Percentiles rank a stretch among this genome's conserved stretches.
Conservation (phyloP, 768 basidiomycete genomes). For the Baorangia bicolor region DNA sequence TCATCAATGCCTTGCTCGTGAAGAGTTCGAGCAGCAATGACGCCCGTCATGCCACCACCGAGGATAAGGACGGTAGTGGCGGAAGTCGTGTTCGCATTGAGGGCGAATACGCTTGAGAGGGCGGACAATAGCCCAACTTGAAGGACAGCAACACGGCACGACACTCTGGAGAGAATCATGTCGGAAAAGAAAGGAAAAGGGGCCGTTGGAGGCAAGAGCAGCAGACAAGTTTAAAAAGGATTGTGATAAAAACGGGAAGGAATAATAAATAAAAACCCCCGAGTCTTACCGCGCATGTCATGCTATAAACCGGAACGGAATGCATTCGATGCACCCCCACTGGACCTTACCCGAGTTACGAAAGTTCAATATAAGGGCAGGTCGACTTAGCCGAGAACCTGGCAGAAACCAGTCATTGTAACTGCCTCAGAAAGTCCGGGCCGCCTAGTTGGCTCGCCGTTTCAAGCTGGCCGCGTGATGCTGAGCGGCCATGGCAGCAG, state of each 20-base stretch:
- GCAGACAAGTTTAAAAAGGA: not conserved
- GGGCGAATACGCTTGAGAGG: slow-evolving; percentile 2
- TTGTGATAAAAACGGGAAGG: too few relatives aligned
- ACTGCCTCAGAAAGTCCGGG: too few relatives aligned
- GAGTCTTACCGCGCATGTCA: not conserved
- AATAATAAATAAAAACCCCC: too few relatives aligned
- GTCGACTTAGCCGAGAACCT: too few relatives aligned
- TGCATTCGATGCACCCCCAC: too few relatives aligned
- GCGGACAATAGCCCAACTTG: slow-evolving; percentile 3
- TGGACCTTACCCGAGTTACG: too few relatives aligned
- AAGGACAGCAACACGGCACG: not conserved
- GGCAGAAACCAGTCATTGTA: too few relatives aligned
- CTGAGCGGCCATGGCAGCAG: too few relatives aligned
- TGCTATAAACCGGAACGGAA: too few relatives aligned
- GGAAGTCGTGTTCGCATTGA: slow-evolving; percentile 9
- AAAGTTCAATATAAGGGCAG: too few relatives aligned
- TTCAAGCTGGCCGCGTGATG: too few relatives aligned
- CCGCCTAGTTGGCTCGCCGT: too few relatives aligned
- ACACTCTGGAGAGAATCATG: slow-evolving; percentile 14
- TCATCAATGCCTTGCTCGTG: slow-evolving; percentile 52
- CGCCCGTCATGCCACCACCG: slow-evolving; percentile 64
- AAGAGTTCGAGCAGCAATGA: slow-evolving; percentile 63
- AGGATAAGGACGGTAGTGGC: slow-evolving; percentile 51
- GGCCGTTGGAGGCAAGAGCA: not conserved
- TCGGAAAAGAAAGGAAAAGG: not conserved